Conservation (phyloP, 2,329 filamentous ascomycete species). For the Pseudodiploospora longispora region DNA sequence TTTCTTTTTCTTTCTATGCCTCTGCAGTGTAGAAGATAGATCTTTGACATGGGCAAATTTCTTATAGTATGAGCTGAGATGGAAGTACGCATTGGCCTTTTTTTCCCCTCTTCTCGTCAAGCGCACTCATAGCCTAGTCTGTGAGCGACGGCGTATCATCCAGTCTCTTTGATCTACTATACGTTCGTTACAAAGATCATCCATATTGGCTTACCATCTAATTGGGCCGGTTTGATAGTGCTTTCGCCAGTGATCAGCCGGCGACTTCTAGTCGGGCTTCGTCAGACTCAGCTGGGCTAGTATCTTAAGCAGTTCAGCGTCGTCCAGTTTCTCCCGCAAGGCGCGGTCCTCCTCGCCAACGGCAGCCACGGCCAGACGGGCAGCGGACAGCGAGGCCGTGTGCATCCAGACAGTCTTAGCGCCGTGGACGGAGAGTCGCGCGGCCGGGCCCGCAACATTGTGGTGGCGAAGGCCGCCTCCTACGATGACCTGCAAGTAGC, state of each 20-base stretch:
- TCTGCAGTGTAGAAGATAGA: too few relatives aligned
- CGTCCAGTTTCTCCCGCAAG: slow-evolving; percentile 17
- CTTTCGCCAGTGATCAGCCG: slow-evolving; percentile 18
- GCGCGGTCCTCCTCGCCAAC: slow-evolving; percentile 5
- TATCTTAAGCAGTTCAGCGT: slow-evolving; percentile 15
- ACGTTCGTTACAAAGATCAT: too few relatives aligned
- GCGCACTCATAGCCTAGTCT: too few relatives aligned
- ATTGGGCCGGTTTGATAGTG: slow-evolving; percentile 5
- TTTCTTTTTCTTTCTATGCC: too few relatives aligned
- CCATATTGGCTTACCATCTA: too few relatives aligned
- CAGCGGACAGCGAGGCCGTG: slow-evolving; percentile 28
- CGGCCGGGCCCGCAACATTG: slow-evolving; percentile 27
- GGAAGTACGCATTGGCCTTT: too few relatives aligned
- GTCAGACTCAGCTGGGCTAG: slow-evolving; percentile 12
- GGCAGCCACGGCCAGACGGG: not conserved
- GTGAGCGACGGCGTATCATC: too few relatives aligned
- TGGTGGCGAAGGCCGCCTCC: slow-evolving; percentile 41
- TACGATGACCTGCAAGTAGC: slow-evolving; percentile 38
- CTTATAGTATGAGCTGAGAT: too few relatives aligned
- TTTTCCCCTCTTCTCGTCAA: too few relatives aligned
- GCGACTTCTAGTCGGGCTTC: slow-evolving; percentile 19
- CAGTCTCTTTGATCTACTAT: too few relatives aligned
- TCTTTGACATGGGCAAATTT: too few relatives aligned
- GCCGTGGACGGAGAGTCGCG: slow-evolving; percentile 16
- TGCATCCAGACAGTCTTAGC: slow-evolving; percentile 34